Conservation (phyloP, 148 eudicot species). For the Vaccinium darrowii region DNA sequence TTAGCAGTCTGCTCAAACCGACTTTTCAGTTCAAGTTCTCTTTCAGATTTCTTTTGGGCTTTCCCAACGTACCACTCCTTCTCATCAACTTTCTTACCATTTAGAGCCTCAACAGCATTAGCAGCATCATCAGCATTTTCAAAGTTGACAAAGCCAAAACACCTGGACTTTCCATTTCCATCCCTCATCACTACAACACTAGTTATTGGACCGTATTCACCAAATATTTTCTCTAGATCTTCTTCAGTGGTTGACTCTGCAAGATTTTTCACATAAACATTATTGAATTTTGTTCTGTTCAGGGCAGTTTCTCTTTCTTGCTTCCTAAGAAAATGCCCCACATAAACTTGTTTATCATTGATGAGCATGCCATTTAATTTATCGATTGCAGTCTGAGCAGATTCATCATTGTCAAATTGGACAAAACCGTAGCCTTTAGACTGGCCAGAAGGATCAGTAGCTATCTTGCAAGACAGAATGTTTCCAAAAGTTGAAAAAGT, state of each 20-base stretch:
- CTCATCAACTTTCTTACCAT: slow-evolving; percentile 57
- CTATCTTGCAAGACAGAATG: slow-evolving; percentile 70
- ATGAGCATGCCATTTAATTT: slow-evolving; percentile 60
- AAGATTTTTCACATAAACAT: slow-evolving; percentile 57
- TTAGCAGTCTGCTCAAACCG: slow-evolving; percentile 59
- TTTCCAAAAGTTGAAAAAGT: slow-evolving; percentile 63
- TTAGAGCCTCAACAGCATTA: slow-evolving; percentile 62
- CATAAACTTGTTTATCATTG: slow-evolving; percentile 69
- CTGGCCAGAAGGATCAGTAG: slow-evolving; percentile 60
- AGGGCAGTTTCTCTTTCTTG: slow-evolving; percentile 52
- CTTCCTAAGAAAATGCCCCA: slow-evolving; percentile 66
- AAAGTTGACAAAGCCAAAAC: slow-evolving; percentile 67
- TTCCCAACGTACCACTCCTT: slow-evolving; percentile 69
- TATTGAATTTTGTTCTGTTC: slow-evolving; percentile 49
- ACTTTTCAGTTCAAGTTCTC: slow-evolving; percentile 51
- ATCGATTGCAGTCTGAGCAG: slow-evolving; percentile 60
- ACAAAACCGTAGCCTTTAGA: slow-evolving; percentile 77
- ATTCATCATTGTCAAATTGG: slow-evolving; percentile 55
- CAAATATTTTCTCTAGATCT: slow-evolving; percentile 45
- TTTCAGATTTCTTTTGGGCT: slow-evolving; percentile 68
- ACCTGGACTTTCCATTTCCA: slow-evolving; percentile 60
- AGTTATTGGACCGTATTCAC: slow-evolving; percentile 52
- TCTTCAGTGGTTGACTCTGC: slow-evolving; percentile 54
- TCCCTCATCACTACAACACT: slow-evolving; percentile 72
- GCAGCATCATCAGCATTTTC: slow-evolving; percentile 73